Conservation (phyloP, 202 grass and related monocot species). For the Hordeum pubiflorum region DNA sequence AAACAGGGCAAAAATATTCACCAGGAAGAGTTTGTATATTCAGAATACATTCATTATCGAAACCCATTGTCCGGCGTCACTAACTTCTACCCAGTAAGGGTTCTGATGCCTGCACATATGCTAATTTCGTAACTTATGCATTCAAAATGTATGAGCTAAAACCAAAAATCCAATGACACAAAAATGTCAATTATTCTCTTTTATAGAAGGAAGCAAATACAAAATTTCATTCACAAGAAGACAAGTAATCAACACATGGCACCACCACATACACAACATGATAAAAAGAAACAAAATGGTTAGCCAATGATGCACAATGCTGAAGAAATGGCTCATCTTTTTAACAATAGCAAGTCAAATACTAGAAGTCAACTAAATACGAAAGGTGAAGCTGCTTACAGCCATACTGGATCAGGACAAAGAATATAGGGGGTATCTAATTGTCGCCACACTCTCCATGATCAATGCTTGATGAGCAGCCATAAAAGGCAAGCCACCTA, state of each 20-base stretch:
- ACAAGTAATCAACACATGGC: background rate
- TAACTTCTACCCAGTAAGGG: background rate
- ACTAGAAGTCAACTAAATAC: background rate
- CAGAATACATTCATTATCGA: constrained; percentile 90
- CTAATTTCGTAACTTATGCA: background rate
- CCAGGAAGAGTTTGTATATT: constrained; percentile 90
- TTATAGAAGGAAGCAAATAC: background rate
- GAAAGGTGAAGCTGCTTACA: background rate
- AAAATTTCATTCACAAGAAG: background rate
- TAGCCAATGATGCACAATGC: background rate
- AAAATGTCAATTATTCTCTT: background rate
- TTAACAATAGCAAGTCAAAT: background rate
- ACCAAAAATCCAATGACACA: background rate
- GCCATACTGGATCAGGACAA: background rate
- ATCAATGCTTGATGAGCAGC: background rate
- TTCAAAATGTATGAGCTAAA: background rate
- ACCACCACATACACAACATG: background rate
- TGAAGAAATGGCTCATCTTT: background rate
- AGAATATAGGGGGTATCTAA: background rate
- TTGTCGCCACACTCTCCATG: background rate
- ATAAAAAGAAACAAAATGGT: background rate
- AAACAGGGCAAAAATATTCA: constrained; percentile 99
- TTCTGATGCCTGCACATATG: constrained; percentile 33
- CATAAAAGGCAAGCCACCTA: background rate
- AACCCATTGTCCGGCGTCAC: constrained; percentile 53